Base-by-base conservation (phyloP, 352 stramenopile genomes). In the Globisporangium heterothallicum region DNA sequence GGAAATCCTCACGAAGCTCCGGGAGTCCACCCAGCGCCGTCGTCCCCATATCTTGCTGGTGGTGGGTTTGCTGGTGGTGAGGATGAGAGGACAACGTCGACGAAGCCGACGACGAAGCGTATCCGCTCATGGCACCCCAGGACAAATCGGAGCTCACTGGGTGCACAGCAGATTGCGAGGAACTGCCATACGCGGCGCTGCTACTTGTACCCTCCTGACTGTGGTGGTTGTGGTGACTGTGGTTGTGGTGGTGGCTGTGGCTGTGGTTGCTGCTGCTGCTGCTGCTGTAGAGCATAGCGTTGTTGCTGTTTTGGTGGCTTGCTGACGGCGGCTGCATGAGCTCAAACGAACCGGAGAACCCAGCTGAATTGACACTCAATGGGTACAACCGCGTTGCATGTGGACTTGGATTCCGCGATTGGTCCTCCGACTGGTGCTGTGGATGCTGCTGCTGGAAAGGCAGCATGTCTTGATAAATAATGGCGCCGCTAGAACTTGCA, bases 1-100 rank as follows among this genome's bases (percentile, higher is more conserved):
- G 42, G 19, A 58, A 51, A 12, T 32, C 51, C 38, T 27, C 24
- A 14, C 27, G 35, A 10, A 46, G 41, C 36, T 46, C 49, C 2
- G 36, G 25, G 0, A 53, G 47, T 1, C 50, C 41, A 6, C 41
- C 26, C 13, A 25, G 30, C n/a, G 42, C 19, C 10, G 49, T 3
- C 12, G 36, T 0, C 3, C 30, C 30, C 29, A 29, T 9, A 16
- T 34, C 5, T 12, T 34, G n/a, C n/a, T n/a, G 19, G 30, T 30
- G 47, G 43, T 49, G 21, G 24, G 35, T 12, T 10, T 26, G 26
- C 22, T 40, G 24, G 7, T 10, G 41, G 45, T 24, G 6, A 22
- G 25, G n/a, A 19, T 6, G 14, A 6, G 13, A 42, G 27, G 43
- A 32, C 42, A 6, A 30, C 18, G 25, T 34, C 14, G 21, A 18